Evolutionary conservation across 345 rosid genomes (phyloP).

Genomic region (Trapa incisa): DNA sequence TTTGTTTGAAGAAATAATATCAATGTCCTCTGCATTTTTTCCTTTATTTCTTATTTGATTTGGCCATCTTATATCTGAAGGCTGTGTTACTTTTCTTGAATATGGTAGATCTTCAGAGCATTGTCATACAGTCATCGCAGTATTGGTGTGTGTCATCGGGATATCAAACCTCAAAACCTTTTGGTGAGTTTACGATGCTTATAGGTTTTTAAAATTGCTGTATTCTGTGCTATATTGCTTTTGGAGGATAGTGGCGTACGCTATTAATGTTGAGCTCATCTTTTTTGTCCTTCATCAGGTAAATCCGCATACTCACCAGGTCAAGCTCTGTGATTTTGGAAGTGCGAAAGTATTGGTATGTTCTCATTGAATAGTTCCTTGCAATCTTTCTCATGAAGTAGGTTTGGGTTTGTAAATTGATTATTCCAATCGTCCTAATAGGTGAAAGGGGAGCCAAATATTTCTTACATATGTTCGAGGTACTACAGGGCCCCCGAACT

Average conservation of each 20-base stretch:
- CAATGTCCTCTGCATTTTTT: not conserved
- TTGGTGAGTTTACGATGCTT: slow-evolving; percentile 8
- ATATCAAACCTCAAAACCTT: slow-evolving; percentile 19
- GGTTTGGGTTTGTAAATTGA: not conserved
- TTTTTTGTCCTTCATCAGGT: slow-evolving; percentile 6
- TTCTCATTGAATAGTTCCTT: not conserved
- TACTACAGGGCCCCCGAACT: slow-evolving; percentile 22
- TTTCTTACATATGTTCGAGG: slow-evolving; percentile 21
- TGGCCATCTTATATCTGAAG: not conserved
- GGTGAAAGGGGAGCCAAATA: slow-evolving; percentile 22
- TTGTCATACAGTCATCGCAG: slow-evolving; percentile 11
- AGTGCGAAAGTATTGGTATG: slow-evolving; percentile 19
- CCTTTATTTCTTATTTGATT: not conserved
- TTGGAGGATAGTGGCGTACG: not conserved
- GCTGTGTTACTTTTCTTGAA: not conserved
- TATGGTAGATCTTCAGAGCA: slow-evolving; percentile 13
- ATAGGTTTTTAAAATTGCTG: not conserved
- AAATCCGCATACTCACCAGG: slow-evolving; percentile 23
- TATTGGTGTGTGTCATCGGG: slow-evolving; percentile 18
- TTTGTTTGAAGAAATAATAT: not conserved
- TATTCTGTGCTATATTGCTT: not conserved
- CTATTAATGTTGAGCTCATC: not conserved
- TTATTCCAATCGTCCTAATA: not conserved
- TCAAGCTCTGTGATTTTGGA: slow-evolving; percentile 20
- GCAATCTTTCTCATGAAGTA: not conserved